Conservation (phyloP, 2,329 filamentous ascomycete species). For the Xylariaceae sp. region DNA sequence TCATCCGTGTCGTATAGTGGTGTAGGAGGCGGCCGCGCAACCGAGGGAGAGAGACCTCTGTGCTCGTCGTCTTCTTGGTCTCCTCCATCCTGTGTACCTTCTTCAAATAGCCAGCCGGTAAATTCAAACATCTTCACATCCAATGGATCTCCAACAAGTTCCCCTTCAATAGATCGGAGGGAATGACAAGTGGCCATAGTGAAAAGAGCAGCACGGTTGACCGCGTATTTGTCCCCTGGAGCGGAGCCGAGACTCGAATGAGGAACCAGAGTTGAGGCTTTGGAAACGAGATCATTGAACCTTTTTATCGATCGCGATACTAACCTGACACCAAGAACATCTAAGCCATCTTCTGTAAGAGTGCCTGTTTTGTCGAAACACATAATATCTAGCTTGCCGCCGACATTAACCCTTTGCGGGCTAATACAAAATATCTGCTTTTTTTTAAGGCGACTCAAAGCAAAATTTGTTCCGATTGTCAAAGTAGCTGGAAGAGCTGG, state of each 20-base stretch:
- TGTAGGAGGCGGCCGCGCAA: constrained; percentile 77
- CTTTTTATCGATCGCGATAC: constrained; percentile 66
- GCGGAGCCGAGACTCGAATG: constrained; percentile 38
- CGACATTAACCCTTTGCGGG: constrained; percentile 94
- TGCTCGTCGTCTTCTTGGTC: constrained; percentile 76
- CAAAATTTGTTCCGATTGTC: constrained; percentile 96
- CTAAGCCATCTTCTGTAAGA: constrained; percentile 91
- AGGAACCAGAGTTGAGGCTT: constrained; percentile 65
- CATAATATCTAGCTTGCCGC: constrained; percentile 92
- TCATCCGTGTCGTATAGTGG: constrained; percentile 55
- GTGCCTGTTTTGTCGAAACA: constrained; percentile 99
- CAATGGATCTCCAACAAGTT: constrained; percentile 89
- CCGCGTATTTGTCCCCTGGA: constrained; percentile 42
- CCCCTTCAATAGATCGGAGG: constrained; percentile 81
- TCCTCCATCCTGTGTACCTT: constrained; percentile 73
- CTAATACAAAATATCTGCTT: constrained; percentile 98
- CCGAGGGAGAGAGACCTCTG: constrained; percentile 79
- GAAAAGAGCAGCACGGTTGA: constrained; percentile 71
- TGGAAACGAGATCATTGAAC: constrained; percentile 78
- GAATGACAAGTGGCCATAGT: constrained; percentile 99
- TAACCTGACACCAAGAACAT: constrained; percentile 86
- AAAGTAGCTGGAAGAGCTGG: constrained; percentile 93
- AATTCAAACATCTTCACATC: constrained; percentile 99
- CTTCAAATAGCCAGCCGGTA: constrained; percentile 89
- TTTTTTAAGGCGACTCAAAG: constrained; percentile 80